Evolutionary conservation across 2,329 filamentous ascomycete species (phyloP).

Genomic region (Trichoderma sp.): DNA sequence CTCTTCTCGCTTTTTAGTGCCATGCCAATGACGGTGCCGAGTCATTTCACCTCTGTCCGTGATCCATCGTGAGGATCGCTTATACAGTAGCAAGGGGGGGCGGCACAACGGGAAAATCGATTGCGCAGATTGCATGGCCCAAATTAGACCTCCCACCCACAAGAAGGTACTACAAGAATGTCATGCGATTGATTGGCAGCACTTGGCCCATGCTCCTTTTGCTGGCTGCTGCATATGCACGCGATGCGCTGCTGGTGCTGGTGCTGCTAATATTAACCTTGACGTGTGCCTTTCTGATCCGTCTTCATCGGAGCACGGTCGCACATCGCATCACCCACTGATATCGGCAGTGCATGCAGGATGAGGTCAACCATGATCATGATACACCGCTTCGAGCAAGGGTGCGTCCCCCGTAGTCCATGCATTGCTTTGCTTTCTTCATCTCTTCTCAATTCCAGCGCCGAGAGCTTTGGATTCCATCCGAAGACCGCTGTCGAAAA

Average conservation of each 20-base stretch:
- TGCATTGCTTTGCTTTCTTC: constrained; percentile 1
- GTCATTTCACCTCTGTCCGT: constrained; percentile 2
- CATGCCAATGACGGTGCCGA: neutral
- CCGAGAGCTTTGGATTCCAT: neutral
- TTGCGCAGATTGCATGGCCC: constrained; percentile 5
- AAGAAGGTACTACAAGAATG: neutral
- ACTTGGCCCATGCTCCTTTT: neutral
- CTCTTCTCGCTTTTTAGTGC: neutral
- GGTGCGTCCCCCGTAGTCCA: neutral
- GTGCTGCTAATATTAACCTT: constrained; percentile 11
- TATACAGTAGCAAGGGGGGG: constrained; percentile 1
- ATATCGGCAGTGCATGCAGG: constrained; percentile 24
- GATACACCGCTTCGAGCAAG: neutral
- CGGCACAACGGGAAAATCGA: neutral
- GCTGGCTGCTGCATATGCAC: constrained; percentile 7
- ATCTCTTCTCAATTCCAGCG: constrained; percentile 17
- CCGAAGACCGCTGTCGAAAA: neutral
- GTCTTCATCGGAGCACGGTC: constrained; percentile 1
- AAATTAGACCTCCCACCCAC: constrained; percentile 1
- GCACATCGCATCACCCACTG: neutral
- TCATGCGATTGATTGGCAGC: neutral
- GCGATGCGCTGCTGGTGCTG: neutral
- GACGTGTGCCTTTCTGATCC: neutral
- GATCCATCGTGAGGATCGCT: constrained; percentile 1
- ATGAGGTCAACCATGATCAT: constrained; percentile 3